Evolutionary conservation across 2,329 filamentous ascomycete genomes (phyloP), one percentile per base, ranked within the genome.

Genomic region (Fusarium bulbicola): DNA sequence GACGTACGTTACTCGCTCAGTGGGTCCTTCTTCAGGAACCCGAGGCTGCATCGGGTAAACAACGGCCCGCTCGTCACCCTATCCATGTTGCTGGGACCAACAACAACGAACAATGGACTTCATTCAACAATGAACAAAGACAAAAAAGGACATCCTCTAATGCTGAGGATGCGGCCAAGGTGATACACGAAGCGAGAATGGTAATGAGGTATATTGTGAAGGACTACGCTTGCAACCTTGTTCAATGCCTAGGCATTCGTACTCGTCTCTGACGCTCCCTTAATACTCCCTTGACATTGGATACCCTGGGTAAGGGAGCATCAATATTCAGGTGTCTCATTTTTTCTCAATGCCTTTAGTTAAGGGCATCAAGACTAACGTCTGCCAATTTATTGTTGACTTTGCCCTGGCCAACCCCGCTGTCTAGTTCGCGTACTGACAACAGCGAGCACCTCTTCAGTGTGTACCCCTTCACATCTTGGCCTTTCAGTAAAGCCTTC

Each of bases 1-100:
- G 68, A 78, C 65, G 59, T 69, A 65, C 45, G 66, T 69, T 69
- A 74, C 73, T 80, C 78, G 72, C 78, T 60, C 54, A 59, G 74
- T 77, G 72, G 75, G 67, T 73, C 76, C 32, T 63, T 50, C 34
- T 46, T 64, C 64, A 59, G 59, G 59, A 68, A 58, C 68, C 61
- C 53, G 60, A 68, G 59, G 52, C 72, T 49, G 59, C 59, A 59
- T 54, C 77, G 77, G 77, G 74, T 74, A 77, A 79, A 78, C 62
- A 4, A 47, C 77, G 77, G 77, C 58, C 72, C 74, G 73, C 37
- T 34, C 20, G 18, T 34, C 18, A 56, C 36, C 63, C 11, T 24
- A 69, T 72, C 74, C 76, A 16, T 43, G 16, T 60, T 69, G 57
- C 62, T 75, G 72, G 72, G 66, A 64, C 73, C 62, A 59, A 68